Conservation (phyloP, 495 filamentous ascomycete species). For the Neurospora africana region DNA sequence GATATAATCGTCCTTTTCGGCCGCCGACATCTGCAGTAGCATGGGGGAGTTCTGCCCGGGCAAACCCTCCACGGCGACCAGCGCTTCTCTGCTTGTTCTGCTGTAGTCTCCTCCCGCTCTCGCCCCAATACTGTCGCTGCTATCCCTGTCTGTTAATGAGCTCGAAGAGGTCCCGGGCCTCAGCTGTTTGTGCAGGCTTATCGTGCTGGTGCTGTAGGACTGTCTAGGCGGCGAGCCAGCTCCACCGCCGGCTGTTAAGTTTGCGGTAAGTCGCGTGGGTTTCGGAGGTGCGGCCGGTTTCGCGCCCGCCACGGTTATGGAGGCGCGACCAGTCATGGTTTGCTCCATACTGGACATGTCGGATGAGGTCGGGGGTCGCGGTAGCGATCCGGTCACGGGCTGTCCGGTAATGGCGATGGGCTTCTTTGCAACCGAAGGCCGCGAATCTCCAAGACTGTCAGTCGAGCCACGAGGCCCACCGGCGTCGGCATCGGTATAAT, state of each 20-base stretch:
- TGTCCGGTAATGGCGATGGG: conserved; percentile 10
- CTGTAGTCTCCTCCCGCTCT: conserved; percentile 2
- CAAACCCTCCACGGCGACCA: conserved; percentile 28
- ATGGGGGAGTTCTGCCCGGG: conserved; percentile 25
- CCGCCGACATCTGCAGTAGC: conserved; percentile 35
- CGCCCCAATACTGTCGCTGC: conserved; percentile 1
- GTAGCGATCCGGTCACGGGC: background rate
- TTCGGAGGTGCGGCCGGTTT: conserved; percentile 38
- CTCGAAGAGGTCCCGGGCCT: conserved; percentile 4
- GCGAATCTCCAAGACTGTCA: conserved; percentile 9
- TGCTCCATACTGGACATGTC: background rate
- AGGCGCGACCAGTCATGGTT: conserved; percentile 1
- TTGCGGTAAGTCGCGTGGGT: conserved; percentile 40
- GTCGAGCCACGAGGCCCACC: conserved; percentile 3
- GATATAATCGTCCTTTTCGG: conserved; percentile 45
- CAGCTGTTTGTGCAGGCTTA: background rate
- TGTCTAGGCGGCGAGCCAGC: conserved; percentile 27
- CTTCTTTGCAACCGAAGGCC: conserved; percentile 23
- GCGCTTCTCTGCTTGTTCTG: conserved; percentile 12
- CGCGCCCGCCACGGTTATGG: conserved; percentile 1
- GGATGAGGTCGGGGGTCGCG: background rate
- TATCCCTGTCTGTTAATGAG: background rate
- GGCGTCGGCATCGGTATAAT: conserved; percentile 50
- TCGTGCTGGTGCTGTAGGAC: background rate
- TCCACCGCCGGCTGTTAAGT: conserved; percentile 25